Base-by-base conservation (phyloP, 352 stramenopile genomes). In the Phytophthora tubulina region DNA sequence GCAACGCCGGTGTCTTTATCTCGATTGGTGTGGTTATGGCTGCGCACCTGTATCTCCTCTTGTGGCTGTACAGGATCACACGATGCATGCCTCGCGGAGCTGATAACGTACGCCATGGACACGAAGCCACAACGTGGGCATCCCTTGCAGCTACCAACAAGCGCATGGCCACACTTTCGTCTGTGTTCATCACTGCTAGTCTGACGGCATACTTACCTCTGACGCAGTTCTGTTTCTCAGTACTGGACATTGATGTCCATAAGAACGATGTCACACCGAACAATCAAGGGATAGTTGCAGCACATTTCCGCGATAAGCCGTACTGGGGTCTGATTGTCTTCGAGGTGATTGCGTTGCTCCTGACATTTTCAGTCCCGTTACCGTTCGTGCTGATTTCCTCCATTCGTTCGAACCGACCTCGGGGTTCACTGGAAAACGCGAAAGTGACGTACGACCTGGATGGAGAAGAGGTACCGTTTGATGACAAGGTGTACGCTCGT, bases 161-260 rank as follows among this genome's bases (percentile, higher is more conserved):
- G 33, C 67, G 59, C 13, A 71, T 69, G 53, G 63, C 76, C 13
- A 75, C 73, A 64, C n/a, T 70, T 11, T 70, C 66, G 11, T 83
- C 78, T 7, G 56, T 72, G n/a, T 44, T 82, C 9, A 72, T 84
- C 61, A 84, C 79, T 35, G 61, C 70, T 3, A 80, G 72, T 11
- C 45, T 85, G 17, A 79, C 67, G 11, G 57, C 74, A 3, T 87
- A 87, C 50, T 57, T 87, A 15, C 80, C 80, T 53, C 49, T 85
- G 17, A 83, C 75, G 0, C 68, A 75, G 7, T 50, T 84, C 17
- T 72, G 61, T 46, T 55, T 86, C 17, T 71, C 82, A 8, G 67
- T 86, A 8, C 17, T 71, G 5, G 45, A 65, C 13, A 56, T 65
- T 6, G 38, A 56, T 13, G 36, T 15, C 30, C 53, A 64, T 27